These are phyloP conservation scores for Solanum piurae DNA, from an alignment of 257 asterid genomes.

Conservation along the genomic window DNA sequence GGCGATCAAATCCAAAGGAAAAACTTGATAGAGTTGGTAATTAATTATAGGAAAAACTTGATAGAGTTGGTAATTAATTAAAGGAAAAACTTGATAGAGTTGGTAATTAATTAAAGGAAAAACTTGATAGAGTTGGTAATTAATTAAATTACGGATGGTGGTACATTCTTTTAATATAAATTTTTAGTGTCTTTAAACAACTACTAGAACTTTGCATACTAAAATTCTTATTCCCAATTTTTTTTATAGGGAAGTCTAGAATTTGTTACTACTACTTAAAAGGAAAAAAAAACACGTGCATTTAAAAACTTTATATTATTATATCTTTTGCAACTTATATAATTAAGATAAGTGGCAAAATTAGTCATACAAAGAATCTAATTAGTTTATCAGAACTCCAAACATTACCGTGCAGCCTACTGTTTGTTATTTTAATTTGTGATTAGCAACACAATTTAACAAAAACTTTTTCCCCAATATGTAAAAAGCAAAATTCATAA, in stretches of 20 bases:
- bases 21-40: background rate
- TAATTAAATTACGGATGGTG: background rate
- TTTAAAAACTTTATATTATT: background rate
- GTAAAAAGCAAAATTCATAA: too few species aligned
- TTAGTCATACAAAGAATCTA: background rate
- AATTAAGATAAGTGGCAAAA: background rate
- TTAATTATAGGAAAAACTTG: background rate
- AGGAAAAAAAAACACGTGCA: background rate
- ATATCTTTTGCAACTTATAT: background rate
- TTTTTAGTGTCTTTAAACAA: background rate
- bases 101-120: background rate
- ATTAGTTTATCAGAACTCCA: background rate
- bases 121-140: background rate
- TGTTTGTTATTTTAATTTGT: background rate
- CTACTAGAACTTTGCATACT: background rate
- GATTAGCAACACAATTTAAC: background rate
- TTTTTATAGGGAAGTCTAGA: background rate
- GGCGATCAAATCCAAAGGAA: background rate
- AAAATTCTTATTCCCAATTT: background rate
- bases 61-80: background rate
- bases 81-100: background rate
- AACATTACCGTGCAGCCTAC: background rate
- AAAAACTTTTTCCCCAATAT: background rate
- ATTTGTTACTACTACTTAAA: background rate
- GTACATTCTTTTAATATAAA: background rate